Evolutionary conservation across 1,284 basidiomycete genomes (phyloP).

Genomic region (Laetiporus sulphureus): DNA sequence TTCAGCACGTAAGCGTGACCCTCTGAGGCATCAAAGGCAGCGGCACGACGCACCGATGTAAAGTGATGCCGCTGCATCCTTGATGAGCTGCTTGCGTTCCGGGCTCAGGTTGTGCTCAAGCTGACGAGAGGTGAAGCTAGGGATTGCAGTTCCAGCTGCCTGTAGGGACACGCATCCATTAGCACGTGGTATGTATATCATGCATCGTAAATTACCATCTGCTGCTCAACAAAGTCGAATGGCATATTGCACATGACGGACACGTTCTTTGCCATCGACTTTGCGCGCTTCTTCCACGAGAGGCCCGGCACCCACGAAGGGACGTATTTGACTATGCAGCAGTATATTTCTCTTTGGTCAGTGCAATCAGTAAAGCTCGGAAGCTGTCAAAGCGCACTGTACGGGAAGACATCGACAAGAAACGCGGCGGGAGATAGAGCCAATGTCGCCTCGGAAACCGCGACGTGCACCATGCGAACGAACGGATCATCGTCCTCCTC

Average conservation of each 20-base stretch:
- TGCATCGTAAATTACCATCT: conserved; percentile 15
- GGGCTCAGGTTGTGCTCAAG: conserved; percentile 18
- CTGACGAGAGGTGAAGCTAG: conserved; percentile 20
- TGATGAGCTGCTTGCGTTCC: conserved; percentile 22
- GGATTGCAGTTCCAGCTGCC: conserved; percentile 22
- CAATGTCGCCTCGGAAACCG: conserved; percentile 20
- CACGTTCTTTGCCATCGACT: conserved; percentile 14
- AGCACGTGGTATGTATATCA: not conserved
- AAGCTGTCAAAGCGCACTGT: not conserved
- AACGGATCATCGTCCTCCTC: conserved; percentile 19
- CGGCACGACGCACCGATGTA: conserved; percentile 17
- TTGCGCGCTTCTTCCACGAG: conserved; percentile 20
- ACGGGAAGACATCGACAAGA: conserved; percentile 25
- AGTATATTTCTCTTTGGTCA: not conserved
- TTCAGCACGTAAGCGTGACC: not conserved
- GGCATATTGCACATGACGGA: conserved; percentile 21
- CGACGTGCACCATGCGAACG: conserved; percentile 22
- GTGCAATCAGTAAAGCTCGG: not conserved
- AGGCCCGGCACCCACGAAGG: conserved; percentile 26
- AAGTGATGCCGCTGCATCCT: conserved; percentile 23
- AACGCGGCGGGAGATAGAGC: conserved; percentile 22
- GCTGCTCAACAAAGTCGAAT: conserved; percentile 20
- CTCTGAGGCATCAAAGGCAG: not conserved
- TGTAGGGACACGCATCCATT: conserved; percentile 5
- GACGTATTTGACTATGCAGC: conserved; percentile 19